Percentiles rank a stretch among this genome's conserved stretches.
phyloP scores from a whole-genome alignment of 805 yeast species.

The Yarrowia sp. region DNA sequence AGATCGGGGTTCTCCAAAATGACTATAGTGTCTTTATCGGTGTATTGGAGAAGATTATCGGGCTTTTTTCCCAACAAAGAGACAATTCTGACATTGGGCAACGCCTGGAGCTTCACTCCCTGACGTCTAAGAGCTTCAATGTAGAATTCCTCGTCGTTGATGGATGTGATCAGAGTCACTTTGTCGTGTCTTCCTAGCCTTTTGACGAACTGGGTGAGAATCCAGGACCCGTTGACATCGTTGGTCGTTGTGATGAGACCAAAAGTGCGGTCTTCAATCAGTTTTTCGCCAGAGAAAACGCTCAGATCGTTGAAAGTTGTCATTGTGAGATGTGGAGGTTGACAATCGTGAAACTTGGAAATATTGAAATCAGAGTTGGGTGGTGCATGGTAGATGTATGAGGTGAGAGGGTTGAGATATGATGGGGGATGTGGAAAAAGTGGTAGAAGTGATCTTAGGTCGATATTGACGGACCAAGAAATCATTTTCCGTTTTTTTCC shows the following conservation, averaged over 20 bases:
- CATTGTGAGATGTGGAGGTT: not conserved
- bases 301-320: conserved; percentile 23
- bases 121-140: conserved; percentile 14
- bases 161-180: conserved; percentile 3
- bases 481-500: too few relatives aligned
- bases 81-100: conserved; percentile 8
- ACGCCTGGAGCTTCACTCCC: conserved; percentile 5
- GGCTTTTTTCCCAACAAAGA: conserved; percentile 5
- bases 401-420: too few relatives aligned
- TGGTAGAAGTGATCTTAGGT: too few relatives aligned
- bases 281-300: conserved; percentile 12
- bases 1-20: conserved; percentile 25
- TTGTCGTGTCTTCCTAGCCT: conserved; percentile 16
- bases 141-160: conserved; percentile 28
- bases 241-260: conserved; percentile 15
- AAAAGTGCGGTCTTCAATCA: conserved; percentile 9
- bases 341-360: not conserved
- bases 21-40: conserved; percentile 5
- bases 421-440: too few relatives aligned
- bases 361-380: not conserved
- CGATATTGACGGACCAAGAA: too few relatives aligned
- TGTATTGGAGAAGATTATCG: conserved; percentile 3
- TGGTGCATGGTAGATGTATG: not conserved
- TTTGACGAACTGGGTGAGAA: conserved; percentile 13
- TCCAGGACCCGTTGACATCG: conserved; percentile 24